Percentiles rank a stretch among this genome's conserved stretches.
phyloP scores from a whole-genome alignment of 2,329 filamentous ascomycete species.

The Stemphylium vesicarium region DNA sequence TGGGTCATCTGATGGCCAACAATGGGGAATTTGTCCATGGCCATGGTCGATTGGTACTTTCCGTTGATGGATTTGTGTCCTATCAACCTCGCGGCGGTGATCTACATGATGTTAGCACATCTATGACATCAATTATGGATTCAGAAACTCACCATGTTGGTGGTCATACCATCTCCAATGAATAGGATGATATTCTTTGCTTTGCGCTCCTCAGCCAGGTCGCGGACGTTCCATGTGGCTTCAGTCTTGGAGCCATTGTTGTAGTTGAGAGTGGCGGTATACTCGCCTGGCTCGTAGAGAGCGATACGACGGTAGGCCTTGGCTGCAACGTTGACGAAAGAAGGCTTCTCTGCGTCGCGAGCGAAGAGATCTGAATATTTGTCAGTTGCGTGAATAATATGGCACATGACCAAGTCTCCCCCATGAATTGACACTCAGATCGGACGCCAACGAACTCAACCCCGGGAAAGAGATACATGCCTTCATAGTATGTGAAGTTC shows the following conservation, averaged over 20 bases:
- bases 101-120: constrained; percentile 56
- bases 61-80: constrained; percentile 85
- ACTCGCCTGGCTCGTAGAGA: constrained; percentile 79
- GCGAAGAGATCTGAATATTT: constrained; percentile 70
- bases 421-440: too few species aligned
- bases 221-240: constrained; percentile 78
- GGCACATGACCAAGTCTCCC: not conserved
- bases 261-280: constrained; percentile 77
- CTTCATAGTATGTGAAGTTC: constrained; percentile 85
- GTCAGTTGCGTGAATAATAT: not conserved
- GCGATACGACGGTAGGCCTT: constrained; percentile 79
- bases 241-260: constrained; percentile 74
- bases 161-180: constrained; percentile 74
- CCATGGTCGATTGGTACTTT: constrained; percentile 77
- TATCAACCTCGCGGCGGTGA: constrained; percentile 79
- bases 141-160: constrained; percentile 75
- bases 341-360: constrained; percentile 70
- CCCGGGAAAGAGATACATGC: constrained; percentile 37
- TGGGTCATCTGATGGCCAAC: constrained; percentile 88
- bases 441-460: too few species aligned
- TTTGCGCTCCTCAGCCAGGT: constrained; percentile 71
- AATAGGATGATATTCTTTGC: constrained; percentile 88
- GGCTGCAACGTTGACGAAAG: constrained; percentile 78
- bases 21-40: constrained; percentile 84
- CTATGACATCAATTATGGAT: too few species aligned